Base-by-base conservation (phyloP, 176 grass and related monocot species). In the Thalia dealbata region DNA sequence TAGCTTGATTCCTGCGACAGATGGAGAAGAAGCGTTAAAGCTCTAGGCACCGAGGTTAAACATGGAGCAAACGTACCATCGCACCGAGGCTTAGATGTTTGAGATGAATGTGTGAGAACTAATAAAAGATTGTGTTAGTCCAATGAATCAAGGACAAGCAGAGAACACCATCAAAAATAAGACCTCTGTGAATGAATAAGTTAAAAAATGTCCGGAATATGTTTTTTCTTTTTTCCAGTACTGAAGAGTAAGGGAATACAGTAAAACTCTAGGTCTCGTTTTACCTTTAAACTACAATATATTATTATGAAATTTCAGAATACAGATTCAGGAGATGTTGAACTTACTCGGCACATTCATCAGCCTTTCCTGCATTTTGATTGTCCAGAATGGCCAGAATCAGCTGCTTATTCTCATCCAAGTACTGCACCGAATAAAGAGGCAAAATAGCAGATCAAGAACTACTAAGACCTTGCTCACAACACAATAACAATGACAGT, bases 351-450 rank as follows among this genome's bases (percentile, higher is more conserved):
- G 91, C 95, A 25, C 95, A 93, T 73, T 99, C 95, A 56, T 99
- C 95, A 63, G 87, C 71, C 83, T 99, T 99, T 7, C 95, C 95
- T 55, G 77, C 84, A 78, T 99, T 99, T 81, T 99, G 95, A 80
- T 99, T 99, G 81, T 99, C 95, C 51, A 99, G 87, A 81, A 99
- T 99, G 77, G 90, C 95, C 62, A 99, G 79, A 72, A 99, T 99
- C 75, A 99, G 61, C 85, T 99, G 95, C 83, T 99, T 99, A 79
- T 99, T 99, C 85, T 99, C 95, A 75, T 99, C 95, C 66, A 99
- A 83, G 68, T 99, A 99, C 95, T 99, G 90, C 82, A 92, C 6
- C 25, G 4, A 38, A 24, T 65, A 25, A 70, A 50, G 11, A 48
- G 22, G 41, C 3, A 46, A 15, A 24, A 48, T 38, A 38, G 10